Percentiles rank a stretch among this genome's conserved stretches.
These are phyloP conservation scores for Salisapilia sapeloensis DNA, from an alignment of 352 stramenopile species.

Conservation along the genomic window DNA sequence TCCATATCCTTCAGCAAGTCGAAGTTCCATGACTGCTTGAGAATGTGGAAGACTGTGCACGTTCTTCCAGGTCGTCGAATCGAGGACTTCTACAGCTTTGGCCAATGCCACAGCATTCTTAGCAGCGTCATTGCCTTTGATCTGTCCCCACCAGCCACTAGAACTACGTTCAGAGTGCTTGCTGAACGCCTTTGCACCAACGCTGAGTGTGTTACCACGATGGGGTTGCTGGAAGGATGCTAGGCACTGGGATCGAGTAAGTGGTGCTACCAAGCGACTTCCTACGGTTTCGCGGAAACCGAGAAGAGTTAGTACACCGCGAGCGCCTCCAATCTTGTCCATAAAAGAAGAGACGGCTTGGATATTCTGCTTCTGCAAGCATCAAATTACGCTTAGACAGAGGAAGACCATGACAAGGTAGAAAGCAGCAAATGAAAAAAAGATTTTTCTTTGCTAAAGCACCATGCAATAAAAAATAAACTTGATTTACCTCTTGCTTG, in stretches of 20 bases:
- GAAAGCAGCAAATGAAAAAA: no score
- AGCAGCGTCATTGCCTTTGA: constrained; percentile 40
- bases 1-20: constrained; percentile 47
- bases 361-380: no score
- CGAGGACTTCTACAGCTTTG: constrained; percentile 34
- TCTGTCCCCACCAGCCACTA: constrained; percentile 36
- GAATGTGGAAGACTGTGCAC: constrained; percentile 55
- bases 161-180: constrained; percentile 64
- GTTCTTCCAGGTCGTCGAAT: constrained; percentile 60
- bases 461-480: no score
- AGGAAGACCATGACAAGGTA: no score
- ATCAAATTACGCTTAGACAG: no score
- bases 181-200: constrained; percentile 53
- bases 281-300: constrained; percentile 45
- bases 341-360: constrained; percentile 18
- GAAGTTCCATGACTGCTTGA: constrained; percentile 54
- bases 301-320: constrained; percentile 43
- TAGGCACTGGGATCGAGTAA: constrained; percentile 39
- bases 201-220: constrained; percentile 27
- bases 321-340: constrained; percentile 20
- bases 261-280: constrained; percentile 21
- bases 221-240: constrained; percentile 24
- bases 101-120: constrained; percentile 42
- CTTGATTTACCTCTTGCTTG: neutral
- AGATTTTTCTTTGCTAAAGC: no score